phyloP scores from a whole-genome alignment of 1,139 yeast genomes.

The Yamadazyma songkhlaensis region DNA sequence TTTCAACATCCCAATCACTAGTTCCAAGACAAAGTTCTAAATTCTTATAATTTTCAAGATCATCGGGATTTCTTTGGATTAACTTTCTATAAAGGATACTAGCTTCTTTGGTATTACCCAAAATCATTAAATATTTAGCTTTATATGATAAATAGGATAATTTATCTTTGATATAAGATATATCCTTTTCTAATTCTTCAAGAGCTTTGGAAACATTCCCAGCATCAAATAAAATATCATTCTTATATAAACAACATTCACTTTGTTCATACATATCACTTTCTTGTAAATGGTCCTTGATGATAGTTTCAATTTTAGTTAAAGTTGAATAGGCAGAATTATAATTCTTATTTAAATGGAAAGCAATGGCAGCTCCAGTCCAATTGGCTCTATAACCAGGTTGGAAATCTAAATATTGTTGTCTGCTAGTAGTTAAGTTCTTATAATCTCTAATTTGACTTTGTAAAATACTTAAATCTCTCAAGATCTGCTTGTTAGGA shows the following conservation, averaged over 20 bases:
- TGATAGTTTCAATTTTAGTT: conserved; percentile 68
- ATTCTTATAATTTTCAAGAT: conserved; percentile 58
- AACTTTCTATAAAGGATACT: conserved; percentile 65
- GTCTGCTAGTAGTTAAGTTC: conserved; percentile 61
- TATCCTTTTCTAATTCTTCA: conserved; percentile 53
- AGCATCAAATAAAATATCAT: conserved; percentile 57
- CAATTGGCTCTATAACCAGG: conserved; percentile 90
- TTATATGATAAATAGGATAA: conserved; percentile 62
- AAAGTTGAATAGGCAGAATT: conserved; percentile 69
- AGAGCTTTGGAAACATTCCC: conserved; percentile 69
- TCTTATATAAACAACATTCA: conserved; percentile 76
- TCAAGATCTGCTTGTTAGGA: conserved; percentile 70
- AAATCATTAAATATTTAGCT: conserved; percentile 54
- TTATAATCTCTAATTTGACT: conserved; percentile 75
- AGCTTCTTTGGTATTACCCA: conserved; percentile 55
- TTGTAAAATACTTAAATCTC: conserved; percentile 81
- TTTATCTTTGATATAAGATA: conserved; percentile 58
- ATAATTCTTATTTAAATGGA: conserved; percentile 68
- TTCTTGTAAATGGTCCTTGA: conserved; percentile 64
- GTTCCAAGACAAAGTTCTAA: conserved; percentile 61
- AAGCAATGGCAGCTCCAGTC: conserved; percentile 88
- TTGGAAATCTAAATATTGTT: conserved; percentile 65
- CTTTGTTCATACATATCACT: conserved; percentile 74
- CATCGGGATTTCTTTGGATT: conserved; percentile 84
- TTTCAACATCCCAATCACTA: conserved; percentile 29